Conservation (phyloP, 2,329 filamentous ascomycete species). For the Magnaporthales sp. region DNA sequence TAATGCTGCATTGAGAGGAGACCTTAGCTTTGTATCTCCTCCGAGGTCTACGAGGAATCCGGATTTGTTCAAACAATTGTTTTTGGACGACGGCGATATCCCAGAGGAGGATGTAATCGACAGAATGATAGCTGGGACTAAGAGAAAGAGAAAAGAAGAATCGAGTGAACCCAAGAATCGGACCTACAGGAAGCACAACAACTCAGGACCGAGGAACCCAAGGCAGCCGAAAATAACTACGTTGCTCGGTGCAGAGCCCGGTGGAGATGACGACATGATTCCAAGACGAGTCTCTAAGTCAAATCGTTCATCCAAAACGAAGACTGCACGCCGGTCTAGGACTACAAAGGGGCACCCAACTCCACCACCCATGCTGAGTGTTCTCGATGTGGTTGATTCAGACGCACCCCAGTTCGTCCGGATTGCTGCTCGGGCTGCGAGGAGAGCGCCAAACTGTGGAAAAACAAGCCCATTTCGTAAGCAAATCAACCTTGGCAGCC, state of each 20-base stretch:
- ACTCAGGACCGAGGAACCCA: not conserved
- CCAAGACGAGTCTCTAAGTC: not conserved
- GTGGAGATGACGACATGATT: not conserved
- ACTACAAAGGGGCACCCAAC: not conserved
- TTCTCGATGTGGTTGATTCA: conserved; percentile 49
- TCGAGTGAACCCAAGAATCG: conserved; percentile 13
- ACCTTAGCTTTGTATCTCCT: not conserved
- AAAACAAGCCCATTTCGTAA: conserved; percentile 47
- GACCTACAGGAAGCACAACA: not conserved
- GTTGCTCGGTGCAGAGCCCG: conserved; percentile 6
- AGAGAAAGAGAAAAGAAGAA: conserved; percentile 19
- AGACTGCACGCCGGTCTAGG: not conserved
- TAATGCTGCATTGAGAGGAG: not conserved
- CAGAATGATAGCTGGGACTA: conserved; percentile 34
- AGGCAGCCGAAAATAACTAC: conserved; percentile 24
- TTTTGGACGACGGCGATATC: conserved; percentile 37
- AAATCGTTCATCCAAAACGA: not conserved
- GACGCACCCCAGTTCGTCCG: conserved; percentile 49
- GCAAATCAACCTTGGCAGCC: conserved; percentile 49
- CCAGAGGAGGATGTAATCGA: conserved; percentile 46
- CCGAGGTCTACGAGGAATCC: not conserved
- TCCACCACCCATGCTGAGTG: conserved; percentile 42
- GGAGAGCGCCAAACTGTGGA: conserved; percentile 36
- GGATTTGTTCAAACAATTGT: conserved; percentile 7
- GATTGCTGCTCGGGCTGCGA: conserved; percentile 51